Evolutionary conservation across 352 stramenopile genomes (phyloP).

Genomic region (Globisporangium polare): DNA sequence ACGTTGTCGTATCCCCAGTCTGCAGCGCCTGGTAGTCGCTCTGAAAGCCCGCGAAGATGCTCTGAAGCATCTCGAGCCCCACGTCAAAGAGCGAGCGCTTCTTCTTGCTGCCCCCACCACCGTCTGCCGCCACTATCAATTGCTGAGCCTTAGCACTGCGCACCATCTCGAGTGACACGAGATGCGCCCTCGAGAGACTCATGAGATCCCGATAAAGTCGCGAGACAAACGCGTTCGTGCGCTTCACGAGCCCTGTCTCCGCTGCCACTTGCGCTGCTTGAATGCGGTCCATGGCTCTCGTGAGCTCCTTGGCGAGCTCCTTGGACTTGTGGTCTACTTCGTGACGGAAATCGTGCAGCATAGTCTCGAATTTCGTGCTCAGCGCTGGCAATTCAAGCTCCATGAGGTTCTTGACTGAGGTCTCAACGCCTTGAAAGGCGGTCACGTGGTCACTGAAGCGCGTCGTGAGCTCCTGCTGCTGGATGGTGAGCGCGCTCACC

Average conservation of each 20-base stretch:
- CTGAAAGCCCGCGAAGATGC: slow-evolving; percentile 34
- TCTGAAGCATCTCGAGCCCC: slow-evolving; percentile 36
- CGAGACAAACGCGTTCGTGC: slow-evolving; percentile 28
- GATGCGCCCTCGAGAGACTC: slow-evolving; percentile 38
- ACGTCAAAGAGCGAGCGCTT: slow-evolving; percentile 28
- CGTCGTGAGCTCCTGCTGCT: slow-evolving; percentile 30
- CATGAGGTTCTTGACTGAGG: slow-evolving; percentile 23
- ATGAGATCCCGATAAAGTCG: slow-evolving; percentile 52
- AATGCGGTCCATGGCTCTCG: slow-evolving; percentile 29
- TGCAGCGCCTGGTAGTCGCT: slow-evolving; percentile 17
- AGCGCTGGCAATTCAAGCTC: slow-evolving; percentile 41
- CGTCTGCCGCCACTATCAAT: neutral
- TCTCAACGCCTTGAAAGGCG: slow-evolving; percentile 29
- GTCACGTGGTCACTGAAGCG: slow-evolving; percentile 26
- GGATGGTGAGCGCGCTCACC: slow-evolving; percentile 19
- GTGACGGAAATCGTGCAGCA: slow-evolving; percentile 34
- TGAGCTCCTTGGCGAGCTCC: slow-evolving; percentile 33
- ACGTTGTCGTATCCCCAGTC: slow-evolving; percentile 9
- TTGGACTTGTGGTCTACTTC: slow-evolving; percentile 41
- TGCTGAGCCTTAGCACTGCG: slow-evolving; percentile 17
- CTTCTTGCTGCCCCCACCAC: slow-evolving; percentile 6
- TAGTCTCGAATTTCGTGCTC: slow-evolving; percentile 31
- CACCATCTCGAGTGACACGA: slow-evolving; percentile 38
- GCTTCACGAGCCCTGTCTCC: slow-evolving; percentile 20
- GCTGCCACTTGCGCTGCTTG: slow-evolving; percentile 18